Evolutionary conservation across 768 basidiomycete species (phyloP).

Genomic region (Tulasnella sp.): DNA sequence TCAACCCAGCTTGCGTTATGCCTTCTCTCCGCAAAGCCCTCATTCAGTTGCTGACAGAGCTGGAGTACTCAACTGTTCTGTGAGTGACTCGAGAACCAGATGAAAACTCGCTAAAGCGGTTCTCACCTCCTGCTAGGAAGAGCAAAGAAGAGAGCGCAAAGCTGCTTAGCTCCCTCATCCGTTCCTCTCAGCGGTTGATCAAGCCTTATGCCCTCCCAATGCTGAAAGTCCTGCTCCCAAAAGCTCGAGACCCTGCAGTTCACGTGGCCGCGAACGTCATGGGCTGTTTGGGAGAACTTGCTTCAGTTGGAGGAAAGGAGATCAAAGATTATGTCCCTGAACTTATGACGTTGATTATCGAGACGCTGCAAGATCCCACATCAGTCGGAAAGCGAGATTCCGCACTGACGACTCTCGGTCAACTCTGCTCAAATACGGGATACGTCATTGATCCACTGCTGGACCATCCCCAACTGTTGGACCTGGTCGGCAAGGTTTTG

Average conservation of each 20-base stretch:
- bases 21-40: slow-evolving; percentile 90
- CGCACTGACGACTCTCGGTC: slow-evolving; percentile 86
- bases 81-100: slow-evolving; percentile 33
- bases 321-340: slow-evolving; percentile 70
- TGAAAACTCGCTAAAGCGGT: neutral
- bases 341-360: slow-evolving; percentile 82
- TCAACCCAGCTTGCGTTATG: slow-evolving; percentile 99
- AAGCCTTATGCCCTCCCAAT: slow-evolving; percentile 93
- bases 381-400: slow-evolving; percentile 76
- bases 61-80: slow-evolving; percentile 88
- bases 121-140: slow-evolving; percentile 36
- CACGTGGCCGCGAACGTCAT: slow-evolving; percentile 87
- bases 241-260: slow-evolving; percentile 75
- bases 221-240: slow-evolving; percentile 81
- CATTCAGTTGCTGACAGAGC: slow-evolving; percentile 90
- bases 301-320: slow-evolving; percentile 89
- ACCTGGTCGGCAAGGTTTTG: slow-evolving; percentile 71
- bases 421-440: slow-evolving; percentile 90
- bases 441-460: slow-evolving; percentile 86
- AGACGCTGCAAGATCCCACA: slow-evolving; percentile 81
- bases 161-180: slow-evolving; percentile 77
- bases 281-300: slow-evolving; percentile 88
- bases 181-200: slow-evolving; percentile 86
- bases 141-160: slow-evolving; percentile 83
- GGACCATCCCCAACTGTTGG: slow-evolving; percentile 85